Base-by-base conservation (phyloP, 306 rosid genomes). In the Cyclanthera cordifolia region DNA sequence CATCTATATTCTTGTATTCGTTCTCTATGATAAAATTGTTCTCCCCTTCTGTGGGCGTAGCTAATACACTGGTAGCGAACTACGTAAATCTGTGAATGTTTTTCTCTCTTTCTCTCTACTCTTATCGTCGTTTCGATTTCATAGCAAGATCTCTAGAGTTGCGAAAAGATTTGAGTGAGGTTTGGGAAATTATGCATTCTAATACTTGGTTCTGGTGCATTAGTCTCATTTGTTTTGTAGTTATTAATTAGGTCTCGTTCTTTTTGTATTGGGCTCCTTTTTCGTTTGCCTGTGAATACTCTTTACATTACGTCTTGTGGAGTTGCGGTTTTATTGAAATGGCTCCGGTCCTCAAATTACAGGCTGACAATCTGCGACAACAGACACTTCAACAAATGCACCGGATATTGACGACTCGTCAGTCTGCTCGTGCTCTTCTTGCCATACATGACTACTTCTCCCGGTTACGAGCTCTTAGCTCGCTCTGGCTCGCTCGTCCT, bases 341-440 rank as follows among this genome's bases (percentile, higher is more conserved):
- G 24, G 27, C 37, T 32, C 32, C 7, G 8, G 49, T 60, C 37
- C 67, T 58, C 8, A 2, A 61, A 37, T 61, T 12, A 15, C 81
- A 93, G 98, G 99, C 99, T 43, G 99, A 93, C 78, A 89, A 93
- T 79, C 81, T 93, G 66, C 89, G 99, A 78, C 96, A 90, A 82
- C 95, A 90, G 54, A 93, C 95, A 21, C 85, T 93, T 52, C 99
- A 89, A 78, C 99, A 93, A 82, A 86, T 93, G 99, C 92, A 86
- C 77, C 91, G 95, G 0, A 93, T 93, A 72, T 72, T 93, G 87
- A 89, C 99, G 53, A 90, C 95, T 13, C 95, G 93, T 6, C 99
- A 93, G 74, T 89, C 99, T 1, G 99, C 99, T 67, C 99, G 96
- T 4, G 99, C 95, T 0, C 91, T 93, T 59, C 90, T 93, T 16